A percentile compares a stretch with the other conserved stretches of the same genome.
phyloP scores from a whole-genome alignment of 2,329 filamentous ascomycete species.

The Biscogniauxia mediterranea region DNA sequence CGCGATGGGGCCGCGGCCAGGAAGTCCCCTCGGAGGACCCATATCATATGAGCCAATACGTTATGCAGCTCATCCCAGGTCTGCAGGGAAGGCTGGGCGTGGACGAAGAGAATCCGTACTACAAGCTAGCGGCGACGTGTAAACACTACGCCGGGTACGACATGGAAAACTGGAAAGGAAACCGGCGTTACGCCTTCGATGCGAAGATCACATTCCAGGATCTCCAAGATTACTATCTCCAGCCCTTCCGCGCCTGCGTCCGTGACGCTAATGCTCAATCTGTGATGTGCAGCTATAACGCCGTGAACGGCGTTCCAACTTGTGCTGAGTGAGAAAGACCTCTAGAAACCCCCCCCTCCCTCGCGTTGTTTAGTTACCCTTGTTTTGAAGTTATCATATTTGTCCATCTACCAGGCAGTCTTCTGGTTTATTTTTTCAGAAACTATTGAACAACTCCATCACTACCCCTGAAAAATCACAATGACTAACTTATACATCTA shows the following conservation, averaged over 20 bases:
- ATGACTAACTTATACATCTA: not conserved
- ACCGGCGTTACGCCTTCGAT: conserved; percentile 52
- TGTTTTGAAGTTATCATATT: no score
- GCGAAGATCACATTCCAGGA: conserved; percentile 59
- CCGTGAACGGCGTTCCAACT: conserved; percentile 63
- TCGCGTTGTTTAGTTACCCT: no score
- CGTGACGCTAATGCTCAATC: conserved; percentile 55
- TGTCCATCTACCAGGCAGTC: no score
- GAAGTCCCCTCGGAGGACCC: conserved; percentile 61
- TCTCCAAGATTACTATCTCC: conserved; percentile 65
- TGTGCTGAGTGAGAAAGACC: conserved; percentile 48
- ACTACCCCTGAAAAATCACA: not conserved
- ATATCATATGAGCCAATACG: conserved; percentile 49
- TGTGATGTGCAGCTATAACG: conserved; percentile 62
- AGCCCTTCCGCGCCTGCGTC: conserved; percentile 62
- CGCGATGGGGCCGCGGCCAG: conserved; percentile 60
- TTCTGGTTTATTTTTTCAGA: not conserved
- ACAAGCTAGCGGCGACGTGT: conserved; percentile 52
- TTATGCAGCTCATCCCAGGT: conserved; percentile 51
- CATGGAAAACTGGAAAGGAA: conserved; percentile 46
- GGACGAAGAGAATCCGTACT: conserved; percentile 18
- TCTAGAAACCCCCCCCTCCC: no score
- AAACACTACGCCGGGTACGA: conserved; percentile 61
- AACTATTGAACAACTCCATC: not conserved
- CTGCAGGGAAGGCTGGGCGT: conserved; percentile 41